Conservation (phyloP, 768 basidiomycete genomes). For the Piloderma croceum region DNA sequence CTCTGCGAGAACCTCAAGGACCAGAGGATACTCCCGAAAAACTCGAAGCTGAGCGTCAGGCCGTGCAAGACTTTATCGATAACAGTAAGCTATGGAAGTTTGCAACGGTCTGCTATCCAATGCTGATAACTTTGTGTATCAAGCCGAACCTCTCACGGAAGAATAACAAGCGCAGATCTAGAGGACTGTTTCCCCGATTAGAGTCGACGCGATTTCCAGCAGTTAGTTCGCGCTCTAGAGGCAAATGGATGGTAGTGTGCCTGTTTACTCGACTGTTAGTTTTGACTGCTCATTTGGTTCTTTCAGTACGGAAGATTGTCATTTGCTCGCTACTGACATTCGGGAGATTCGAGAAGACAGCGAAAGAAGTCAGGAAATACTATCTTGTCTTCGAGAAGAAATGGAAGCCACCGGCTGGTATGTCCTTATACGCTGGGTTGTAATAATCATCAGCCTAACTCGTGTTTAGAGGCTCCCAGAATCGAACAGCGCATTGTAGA, state of each 20-base stretch:
- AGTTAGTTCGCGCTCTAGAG: conserved; percentile 74
- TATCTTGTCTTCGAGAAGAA: conserved; percentile 83
- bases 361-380: conserved; percentile 74
- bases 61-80: conserved; percentile 85
- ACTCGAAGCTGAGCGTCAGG: conserved; percentile 72
- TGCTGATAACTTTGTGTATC: not conserved
- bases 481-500: conserved; percentile 80
- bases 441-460: not conserved
- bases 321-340: conserved; percentile 68
- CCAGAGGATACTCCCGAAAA: conserved; percentile 78
- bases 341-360: conserved; percentile 77
- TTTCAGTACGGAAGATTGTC: conserved; percentile 47
- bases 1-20: conserved; percentile 57
- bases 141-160: conserved; percentile 87
- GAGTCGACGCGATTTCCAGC: conserved; percentile 91
- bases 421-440: too few species aligned
- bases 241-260: conserved; percentile 71
- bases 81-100: too few species aligned
- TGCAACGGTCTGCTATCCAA: not conserved
- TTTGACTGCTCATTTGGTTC: conserved; percentile 4
- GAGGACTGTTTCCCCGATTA: conserved; percentile 82
- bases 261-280: not conserved
- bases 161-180: conserved; percentile 72
- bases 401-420: conserved; percentile 79
- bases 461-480: conserved; percentile 70